Conservation (phyloP, 345 rosid genomes). For the Carallia brachiata region DNA sequence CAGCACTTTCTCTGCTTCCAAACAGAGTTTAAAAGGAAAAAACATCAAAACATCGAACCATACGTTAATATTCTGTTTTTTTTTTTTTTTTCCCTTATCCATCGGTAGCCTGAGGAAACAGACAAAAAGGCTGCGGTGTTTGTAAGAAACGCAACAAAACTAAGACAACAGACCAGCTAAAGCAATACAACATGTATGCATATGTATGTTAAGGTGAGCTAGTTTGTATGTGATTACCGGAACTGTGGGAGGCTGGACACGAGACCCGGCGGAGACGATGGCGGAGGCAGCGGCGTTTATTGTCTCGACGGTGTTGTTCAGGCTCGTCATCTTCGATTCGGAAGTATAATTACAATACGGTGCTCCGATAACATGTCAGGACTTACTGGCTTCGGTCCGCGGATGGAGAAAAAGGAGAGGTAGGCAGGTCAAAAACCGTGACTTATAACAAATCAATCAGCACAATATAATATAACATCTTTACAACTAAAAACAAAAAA, state of each 20-base stretch:
- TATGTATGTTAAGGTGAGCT: too few species aligned
- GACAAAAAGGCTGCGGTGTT: neutral
- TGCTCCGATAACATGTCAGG: constrained; percentile 22
- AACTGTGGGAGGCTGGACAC: constrained; percentile 61
- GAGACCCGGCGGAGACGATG: constrained; percentile 81
- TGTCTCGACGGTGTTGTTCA: constrained; percentile 64
- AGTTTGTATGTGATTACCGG: constrained; percentile 36
- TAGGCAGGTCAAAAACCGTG: neutral
- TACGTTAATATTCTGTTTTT: too few species aligned
- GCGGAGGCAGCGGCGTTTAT: constrained; percentile 95
- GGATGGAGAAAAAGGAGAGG: neutral
- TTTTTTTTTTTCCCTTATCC: neutral
- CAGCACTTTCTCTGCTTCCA: constrained; percentile 1
- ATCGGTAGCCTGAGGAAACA: neutral
- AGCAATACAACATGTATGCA: too few species aligned
- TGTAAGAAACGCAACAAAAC: neutral
- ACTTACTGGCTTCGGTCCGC: neutral
- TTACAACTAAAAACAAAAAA: too few species aligned
- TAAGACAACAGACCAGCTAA: neutral
- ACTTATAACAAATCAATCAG: neutral
- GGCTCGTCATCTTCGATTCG: constrained; percentile 46
- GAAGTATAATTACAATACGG: constrained; percentile 1
- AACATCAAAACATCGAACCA: neutral
- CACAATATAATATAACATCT: neutral
- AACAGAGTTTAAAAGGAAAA: neutral